These are phyloP conservation scores for Miscanthus lutarioriparius DNA, from an alignment of 176 grass and related monocot genomes.

Conservation along the genomic window DNA sequence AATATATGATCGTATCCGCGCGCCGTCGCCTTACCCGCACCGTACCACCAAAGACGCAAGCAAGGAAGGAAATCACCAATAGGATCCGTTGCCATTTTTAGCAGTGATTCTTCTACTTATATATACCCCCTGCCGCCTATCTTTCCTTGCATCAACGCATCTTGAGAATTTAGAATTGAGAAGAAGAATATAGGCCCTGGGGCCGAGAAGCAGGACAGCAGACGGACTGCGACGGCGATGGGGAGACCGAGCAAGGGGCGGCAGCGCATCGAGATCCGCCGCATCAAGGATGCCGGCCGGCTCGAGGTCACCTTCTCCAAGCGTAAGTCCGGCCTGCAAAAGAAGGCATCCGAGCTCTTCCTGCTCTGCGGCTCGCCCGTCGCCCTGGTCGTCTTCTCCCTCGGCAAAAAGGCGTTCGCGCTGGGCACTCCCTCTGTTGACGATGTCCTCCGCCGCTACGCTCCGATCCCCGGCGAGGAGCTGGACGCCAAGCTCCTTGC, in stretches of 20 bases:
- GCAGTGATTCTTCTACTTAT: background rate
- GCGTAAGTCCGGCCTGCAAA: conserved; percentile 42
- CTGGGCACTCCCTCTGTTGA: conserved; percentile 7
- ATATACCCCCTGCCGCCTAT: background rate
- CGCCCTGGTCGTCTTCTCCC: conserved; percentile 64
- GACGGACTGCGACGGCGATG: background rate
- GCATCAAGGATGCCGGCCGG: conserved; percentile 22
- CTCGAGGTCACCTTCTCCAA: conserved; percentile 47
- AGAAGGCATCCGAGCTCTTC: conserved; percentile 64
- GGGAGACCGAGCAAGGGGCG: conserved; percentile 26
- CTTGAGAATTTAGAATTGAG: background rate
- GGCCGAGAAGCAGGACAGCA: background rate
- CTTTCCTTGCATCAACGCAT: background rate
- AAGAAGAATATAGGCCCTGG: background rate
- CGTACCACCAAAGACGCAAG: background rate
- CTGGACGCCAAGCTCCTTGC: background rate
- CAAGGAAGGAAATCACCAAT: background rate
- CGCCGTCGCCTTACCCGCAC: background rate
- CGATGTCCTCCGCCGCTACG: conserved; percentile 15
- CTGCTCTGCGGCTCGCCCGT: conserved; percentile 37
- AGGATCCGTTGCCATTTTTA: background rate
- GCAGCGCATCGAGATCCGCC: conserved; percentile 24
- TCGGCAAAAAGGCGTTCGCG: conserved; percentile 20
- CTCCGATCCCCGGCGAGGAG: background rate
- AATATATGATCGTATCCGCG: background rate